Conservation (phyloP, 352 stramenopile genomes). For the Phytopythium oedochilum region DNA sequence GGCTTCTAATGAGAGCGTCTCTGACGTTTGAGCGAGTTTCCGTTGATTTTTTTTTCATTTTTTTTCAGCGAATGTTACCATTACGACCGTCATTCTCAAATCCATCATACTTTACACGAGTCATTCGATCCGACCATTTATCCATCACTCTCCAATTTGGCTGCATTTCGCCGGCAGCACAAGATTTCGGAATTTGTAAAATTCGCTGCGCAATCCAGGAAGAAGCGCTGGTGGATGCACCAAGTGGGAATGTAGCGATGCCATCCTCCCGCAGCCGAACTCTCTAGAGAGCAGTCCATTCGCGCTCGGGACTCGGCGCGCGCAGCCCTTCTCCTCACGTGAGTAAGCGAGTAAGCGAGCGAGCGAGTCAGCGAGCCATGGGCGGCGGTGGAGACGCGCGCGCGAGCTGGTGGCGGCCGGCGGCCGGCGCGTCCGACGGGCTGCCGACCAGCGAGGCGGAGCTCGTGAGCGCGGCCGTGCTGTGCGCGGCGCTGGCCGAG, state of each 20-base stretch:
- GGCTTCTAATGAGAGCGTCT: no score
- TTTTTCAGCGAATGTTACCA: no score
- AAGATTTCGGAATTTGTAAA: no score
- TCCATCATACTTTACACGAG: no score
- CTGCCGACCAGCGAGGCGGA: slow-evolving; percentile 61
- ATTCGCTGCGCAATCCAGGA: slow-evolving; percentile 7
- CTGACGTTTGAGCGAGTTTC: no score
- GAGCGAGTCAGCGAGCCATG: neutral
- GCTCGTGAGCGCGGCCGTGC: slow-evolving; percentile 63
- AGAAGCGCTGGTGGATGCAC: neutral
- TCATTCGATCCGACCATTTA: no score
- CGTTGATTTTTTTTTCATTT: no score
- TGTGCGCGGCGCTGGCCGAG: slow-evolving; percentile 61
- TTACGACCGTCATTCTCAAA: no score
- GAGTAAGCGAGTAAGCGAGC: no score
- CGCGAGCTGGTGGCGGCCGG: slow-evolving; percentile 48
- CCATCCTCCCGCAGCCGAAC: neutral
- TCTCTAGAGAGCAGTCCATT: slow-evolving; percentile 1
- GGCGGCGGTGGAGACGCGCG: slow-evolving; percentile 2
- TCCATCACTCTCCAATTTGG: neutral
- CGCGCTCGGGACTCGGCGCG: neutral
- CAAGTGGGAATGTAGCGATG: no score
- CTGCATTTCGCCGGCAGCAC: neutral
- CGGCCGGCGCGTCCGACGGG: neutral
- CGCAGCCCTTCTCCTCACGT: no score